phyloP scores from a whole-genome alignment of 2,329 filamentous ascomycete genomes.

The Xylaria sp. region DNA sequence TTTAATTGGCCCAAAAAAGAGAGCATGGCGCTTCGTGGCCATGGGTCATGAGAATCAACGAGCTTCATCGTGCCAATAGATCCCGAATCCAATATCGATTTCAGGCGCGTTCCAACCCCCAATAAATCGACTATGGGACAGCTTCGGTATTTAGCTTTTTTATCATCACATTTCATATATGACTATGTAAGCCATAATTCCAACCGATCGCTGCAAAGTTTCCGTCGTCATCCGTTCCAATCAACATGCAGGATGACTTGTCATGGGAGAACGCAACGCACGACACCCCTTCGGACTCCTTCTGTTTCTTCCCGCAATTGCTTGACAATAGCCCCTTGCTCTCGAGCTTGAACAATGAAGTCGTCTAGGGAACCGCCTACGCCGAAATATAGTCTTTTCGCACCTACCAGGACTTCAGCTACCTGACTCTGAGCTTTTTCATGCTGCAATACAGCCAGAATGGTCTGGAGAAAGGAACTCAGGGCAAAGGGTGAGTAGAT shows the following conservation, averaged over 20 bases:
- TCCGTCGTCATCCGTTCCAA: background rate
- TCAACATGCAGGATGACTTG: conserved; percentile 8
- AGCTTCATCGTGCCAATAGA: background rate
- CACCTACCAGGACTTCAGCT: conserved; percentile 74
- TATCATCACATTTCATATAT: background rate
- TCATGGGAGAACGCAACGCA: conserved; percentile 58
- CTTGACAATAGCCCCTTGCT: conserved; percentile 60
- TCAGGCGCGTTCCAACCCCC: background rate
- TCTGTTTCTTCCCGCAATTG: conserved; percentile 67
- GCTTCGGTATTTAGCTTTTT: no score
- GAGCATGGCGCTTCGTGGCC: background rate
- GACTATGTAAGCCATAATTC: background rate
- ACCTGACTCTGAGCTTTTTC: conserved; percentile 52
- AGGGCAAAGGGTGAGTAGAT: conserved; percentile 83
- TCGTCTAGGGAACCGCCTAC: conserved; percentile 85
- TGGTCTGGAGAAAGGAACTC: conserved; percentile 72
- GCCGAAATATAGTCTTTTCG: conserved; percentile 85
- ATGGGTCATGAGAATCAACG: background rate
- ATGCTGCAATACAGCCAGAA: conserved; percentile 62
- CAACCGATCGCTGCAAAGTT: background rate
- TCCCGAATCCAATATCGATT: background rate
- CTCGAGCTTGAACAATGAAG: conserved; percentile 66
- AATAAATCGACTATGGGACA: background rate
- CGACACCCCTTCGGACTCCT: conserved; percentile 70
- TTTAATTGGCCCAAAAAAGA: background rate